phyloP scores from a whole-genome alignment of 2,329 filamentous ascomycete genomes.

The Phyllachora maydis region DNA sequence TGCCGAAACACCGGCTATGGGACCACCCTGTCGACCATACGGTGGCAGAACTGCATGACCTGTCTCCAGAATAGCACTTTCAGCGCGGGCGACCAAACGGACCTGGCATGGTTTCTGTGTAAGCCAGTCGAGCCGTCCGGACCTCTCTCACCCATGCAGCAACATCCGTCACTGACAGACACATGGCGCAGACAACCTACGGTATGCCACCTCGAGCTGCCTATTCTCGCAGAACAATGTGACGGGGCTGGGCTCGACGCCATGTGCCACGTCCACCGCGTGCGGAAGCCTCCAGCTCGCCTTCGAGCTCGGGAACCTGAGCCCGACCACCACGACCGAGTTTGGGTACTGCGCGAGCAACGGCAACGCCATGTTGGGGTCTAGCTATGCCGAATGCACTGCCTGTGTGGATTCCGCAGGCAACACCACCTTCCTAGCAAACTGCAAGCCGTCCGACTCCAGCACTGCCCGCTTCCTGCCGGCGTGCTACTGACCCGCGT shows the following conservation, averaged over 20 bases:
- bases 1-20: slow-evolving; percentile 24
- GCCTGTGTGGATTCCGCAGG: slow-evolving; percentile 22
- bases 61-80: slow-evolving; percentile 31
- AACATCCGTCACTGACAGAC: no score
- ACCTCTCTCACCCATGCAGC: slow-evolving; percentile 3
- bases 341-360: slow-evolving; percentile 25
- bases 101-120: slow-evolving; percentile 36
- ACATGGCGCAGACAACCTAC: slow-evolving; percentile 29
- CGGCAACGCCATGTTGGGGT: slow-evolving; percentile 13
- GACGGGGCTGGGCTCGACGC: slow-evolving; percentile 19
- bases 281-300: slow-evolving; percentile 22
- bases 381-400: slow-evolving; percentile 17
- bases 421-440: slow-evolving; percentile 21
- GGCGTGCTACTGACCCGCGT: slow-evolving; percentile 2
- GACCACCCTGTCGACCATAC: slow-evolving; percentile 16
- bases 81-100: slow-evolving; percentile 22
- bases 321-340: slow-evolving; percentile 11
- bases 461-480: background rate
- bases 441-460: slow-evolving; percentile 13
- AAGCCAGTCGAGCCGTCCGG: slow-evolving; percentile 8
- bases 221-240: slow-evolving; percentile 29
- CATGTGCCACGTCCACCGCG: slow-evolving; percentile 27
- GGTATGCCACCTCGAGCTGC: slow-evolving; percentile 29
- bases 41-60: slow-evolving; percentile 25
- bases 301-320: slow-evolving; percentile 17